Conservation (phyloP, 2,329 filamentous ascomycete genomes). For the Pseudocercospora eumusae region DNA sequence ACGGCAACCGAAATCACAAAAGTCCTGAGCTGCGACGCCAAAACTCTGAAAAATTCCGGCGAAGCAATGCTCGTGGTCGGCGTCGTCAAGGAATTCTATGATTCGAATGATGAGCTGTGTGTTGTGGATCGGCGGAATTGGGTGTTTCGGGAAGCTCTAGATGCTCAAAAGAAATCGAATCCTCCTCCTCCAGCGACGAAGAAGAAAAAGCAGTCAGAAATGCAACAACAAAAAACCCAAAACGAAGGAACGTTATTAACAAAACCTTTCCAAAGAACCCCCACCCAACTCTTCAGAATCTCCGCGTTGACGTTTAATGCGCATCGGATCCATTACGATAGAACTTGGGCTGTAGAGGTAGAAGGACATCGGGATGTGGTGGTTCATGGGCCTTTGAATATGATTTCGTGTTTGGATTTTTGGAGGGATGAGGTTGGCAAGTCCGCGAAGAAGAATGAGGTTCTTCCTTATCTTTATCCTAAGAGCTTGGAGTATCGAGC, state of each 20-base stretch:
- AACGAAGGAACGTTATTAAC: slow-evolving; percentile 13
- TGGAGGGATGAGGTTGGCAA: slow-evolving; percentile 24
- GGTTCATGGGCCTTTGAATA: slow-evolving; percentile 23
- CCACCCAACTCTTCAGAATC: slow-evolving; percentile 18
- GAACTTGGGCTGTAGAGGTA: slow-evolving; percentile 19
- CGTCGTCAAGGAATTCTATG: slow-evolving; percentile 21
- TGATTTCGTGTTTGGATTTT: slow-evolving; percentile 23
- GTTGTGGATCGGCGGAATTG: slow-evolving; percentile 21
- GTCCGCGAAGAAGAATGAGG: slow-evolving; percentile 4
- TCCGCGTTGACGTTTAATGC: slow-evolving; percentile 24
- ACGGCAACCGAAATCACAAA: slow-evolving; percentile 19
- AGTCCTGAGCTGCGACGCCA: slow-evolving; percentile 17
- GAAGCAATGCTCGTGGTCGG: slow-evolving; percentile 20
- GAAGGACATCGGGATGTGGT: slow-evolving; percentile 23
- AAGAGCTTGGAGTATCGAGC: slow-evolving; percentile 23
- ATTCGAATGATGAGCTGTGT: slow-evolving; percentile 12
- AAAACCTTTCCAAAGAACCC: slow-evolving; percentile 9
- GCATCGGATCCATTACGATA: slow-evolving; percentile 24
- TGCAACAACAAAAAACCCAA: no score
- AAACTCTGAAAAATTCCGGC: slow-evolving; percentile 21
- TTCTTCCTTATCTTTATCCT: slow-evolving; percentile 17
- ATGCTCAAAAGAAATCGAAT: slow-evolving; percentile 15
- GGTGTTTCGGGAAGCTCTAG: slow-evolving; percentile 22
- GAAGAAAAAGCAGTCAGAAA: no score
- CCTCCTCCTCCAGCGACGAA: no score